phyloP scores from a whole-genome alignment of 78 protist species.

The Anaeramoeba flamelloides region DNA sequence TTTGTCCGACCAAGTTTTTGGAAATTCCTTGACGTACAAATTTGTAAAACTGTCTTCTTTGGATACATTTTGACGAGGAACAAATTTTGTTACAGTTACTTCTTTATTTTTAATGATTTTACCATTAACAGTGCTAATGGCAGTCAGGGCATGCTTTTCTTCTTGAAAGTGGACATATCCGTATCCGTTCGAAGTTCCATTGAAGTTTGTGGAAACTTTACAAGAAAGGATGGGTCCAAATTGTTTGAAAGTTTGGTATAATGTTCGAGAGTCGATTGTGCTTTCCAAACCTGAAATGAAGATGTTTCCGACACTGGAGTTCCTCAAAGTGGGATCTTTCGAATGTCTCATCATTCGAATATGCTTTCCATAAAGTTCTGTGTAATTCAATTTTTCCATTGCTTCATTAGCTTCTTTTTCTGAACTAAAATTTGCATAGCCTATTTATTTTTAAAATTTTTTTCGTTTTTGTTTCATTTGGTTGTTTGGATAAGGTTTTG shows the following conservation, averaged over 20 bases:
- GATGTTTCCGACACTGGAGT: background rate
- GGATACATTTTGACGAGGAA: too few species aligned
- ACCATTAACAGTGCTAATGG: background rate
- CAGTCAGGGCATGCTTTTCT: conserved; percentile 6
- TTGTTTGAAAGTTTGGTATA: background rate
- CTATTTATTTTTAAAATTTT: too few species aligned
- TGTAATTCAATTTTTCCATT: background rate
- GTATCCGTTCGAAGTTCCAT: background rate
- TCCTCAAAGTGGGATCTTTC: background rate
- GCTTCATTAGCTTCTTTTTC: background rate
- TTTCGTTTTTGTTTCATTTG: too few species aligned
- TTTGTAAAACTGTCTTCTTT: too few species aligned
- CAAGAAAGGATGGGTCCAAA: conserved; percentile 5
- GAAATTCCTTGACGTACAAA: conserved; percentile 9
- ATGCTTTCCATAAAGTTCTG: background rate
- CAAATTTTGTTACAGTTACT: conserved; percentile 1
- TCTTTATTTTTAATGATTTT: background rate
- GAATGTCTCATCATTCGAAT: conserved; percentile 6
- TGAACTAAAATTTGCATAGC: background rate
- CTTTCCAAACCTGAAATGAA: background rate
- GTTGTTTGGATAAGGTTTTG: too few species aligned
- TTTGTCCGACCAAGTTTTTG: background rate
- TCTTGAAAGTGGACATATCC: conserved; percentile 4
- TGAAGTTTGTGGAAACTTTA: background rate
- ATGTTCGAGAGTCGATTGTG: background rate